Evolutionary conservation across 495 filamentous ascomycete genomes (phyloP), one percentile per base, ranked within the genome.

Genomic region (Aspergillus heteromorphus): DNA sequence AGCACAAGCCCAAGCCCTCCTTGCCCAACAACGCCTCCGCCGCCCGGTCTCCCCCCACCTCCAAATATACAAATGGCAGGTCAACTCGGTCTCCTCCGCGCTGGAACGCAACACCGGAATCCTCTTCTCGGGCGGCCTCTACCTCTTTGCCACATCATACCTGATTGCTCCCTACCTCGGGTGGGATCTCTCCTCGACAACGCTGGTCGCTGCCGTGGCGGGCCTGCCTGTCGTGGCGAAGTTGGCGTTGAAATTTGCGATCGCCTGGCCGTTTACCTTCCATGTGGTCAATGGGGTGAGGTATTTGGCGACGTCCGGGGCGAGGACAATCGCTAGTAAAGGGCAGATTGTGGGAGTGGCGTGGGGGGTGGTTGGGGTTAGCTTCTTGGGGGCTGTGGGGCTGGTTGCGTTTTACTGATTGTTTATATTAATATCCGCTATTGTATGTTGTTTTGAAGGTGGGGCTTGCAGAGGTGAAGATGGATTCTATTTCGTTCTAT

Each of bases 41-140:
- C 89, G 89, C 34, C 89, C 89, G 58, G 78, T 89, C 47, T 77
- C 86, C 21, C 89, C 89, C 23, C 89, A 95, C 65, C 80, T 95
- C 43, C 65, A 70, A 48, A 87, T 90, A 78, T 95, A 92, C 79
- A 75, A 82, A 65, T 82, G 83, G 52, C 81, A 84, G 66, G 82
- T 92, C 59, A 87, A 88, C 34, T 92, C 83, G 81, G 81, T 83
- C 59, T 62, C 72, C 6, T 89, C 85, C 16, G 66, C 61, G 30
- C 72, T 85, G 65, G 82, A 85, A 70, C 86, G 89, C 41, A 78
- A 92, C 70, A 89, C 89, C 1, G 89, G 87, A 1, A 14, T 55
- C 2, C 58, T 74, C 41, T 71, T 93, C 56, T 80, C 79, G 54
- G 83, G 83, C 51, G 74, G 73, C 11, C 73, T 91, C 41, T 95